Base-by-base conservation (phyloP, 1,284 basidiomycete species). In the Cryptococcus floricola region DNA sequence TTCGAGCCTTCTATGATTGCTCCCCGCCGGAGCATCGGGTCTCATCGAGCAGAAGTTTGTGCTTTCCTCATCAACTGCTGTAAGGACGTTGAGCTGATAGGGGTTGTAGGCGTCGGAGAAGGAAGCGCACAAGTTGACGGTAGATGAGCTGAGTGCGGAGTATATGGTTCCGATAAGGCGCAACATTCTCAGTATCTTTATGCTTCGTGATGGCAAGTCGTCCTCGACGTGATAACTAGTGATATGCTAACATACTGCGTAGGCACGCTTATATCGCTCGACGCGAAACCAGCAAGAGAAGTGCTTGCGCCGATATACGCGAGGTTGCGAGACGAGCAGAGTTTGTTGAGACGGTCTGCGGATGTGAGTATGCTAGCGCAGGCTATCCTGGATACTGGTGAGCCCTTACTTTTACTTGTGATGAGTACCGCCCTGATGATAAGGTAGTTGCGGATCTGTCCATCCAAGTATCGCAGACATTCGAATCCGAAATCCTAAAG, bases 331-430 rank as follows among this genome's bases (percentile, higher is more conserved):
- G 71, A 76, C 53, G 69, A 72, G 46, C 62, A 68, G 48, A 72
- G 70, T 57, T 57, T 77, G 31, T 59, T 77, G 7, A 63, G 76
- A 39, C 57, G 72, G 31, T 71, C 70, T 3, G 72, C 68, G 13
- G 76, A 77, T 62, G 69, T 70, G 27, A 75, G 73, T 52, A 76
- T 77, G 76, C 64, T 77, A 9, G 66, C 69, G n/a, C 66, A 77
- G 50, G 76, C 73, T 7, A 58, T 77, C 2, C 56, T 77, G 39
- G 76, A 77, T 55, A 67, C 73, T 23, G 64, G 71, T 71, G 49
- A 66, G 73, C 65, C 42, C 12, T 69, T 52, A 75, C 74, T 64
- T 55, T 74, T 48, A 65, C 68, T 75, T 18, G 71, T 74, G 56
- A 65, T 69, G 39, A 38, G 63, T 39, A 43, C 8, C 18, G 38